phyloP scores from a whole-genome alignment of 768 basidiomycete genomes.

The Mycena albidolilacea region DNA sequence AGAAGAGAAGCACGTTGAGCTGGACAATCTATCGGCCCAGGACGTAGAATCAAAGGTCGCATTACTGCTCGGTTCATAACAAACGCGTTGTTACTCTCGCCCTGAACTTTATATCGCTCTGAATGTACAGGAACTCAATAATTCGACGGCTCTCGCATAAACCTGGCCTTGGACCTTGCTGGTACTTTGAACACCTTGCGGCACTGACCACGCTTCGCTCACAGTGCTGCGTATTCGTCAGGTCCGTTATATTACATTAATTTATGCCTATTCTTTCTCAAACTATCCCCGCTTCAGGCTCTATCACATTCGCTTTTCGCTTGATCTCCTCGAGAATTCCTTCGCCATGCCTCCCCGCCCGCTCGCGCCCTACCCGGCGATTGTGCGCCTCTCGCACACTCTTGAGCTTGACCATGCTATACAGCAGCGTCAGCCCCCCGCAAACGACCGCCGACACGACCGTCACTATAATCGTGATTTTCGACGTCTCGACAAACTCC shows the following conservation, averaged over 20 bases:
- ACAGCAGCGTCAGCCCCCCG: conserved; percentile 46
- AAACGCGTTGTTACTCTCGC: conserved; percentile 6
- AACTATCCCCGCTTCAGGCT: conserved; percentile 38
- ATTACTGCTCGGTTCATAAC: conserved; percentile 68
- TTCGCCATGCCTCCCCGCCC: conserved; percentile 50
- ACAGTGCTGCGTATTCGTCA: not conserved
- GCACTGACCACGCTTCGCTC: not conserved
- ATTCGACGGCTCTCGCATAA: conserved; percentile 33
- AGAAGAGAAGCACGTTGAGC: conserved; percentile 83
- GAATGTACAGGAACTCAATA: conserved; percentile 38
- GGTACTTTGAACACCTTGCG: not conserved
- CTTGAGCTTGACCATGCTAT: conserved; percentile 48
- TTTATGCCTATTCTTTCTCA: conserved; percentile 13
- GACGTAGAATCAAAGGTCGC: conserved; percentile 83
- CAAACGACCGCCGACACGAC: conserved; percentile 44
- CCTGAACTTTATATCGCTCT: conserved; percentile 36
- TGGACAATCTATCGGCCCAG: conserved; percentile 80
- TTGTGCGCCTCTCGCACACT: conserved; percentile 52
- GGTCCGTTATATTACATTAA: conserved; percentile 3
- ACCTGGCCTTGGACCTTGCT: not conserved
- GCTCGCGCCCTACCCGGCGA: conserved; percentile 48
- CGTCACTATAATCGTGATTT: conserved; percentile 52
- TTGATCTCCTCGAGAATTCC: conserved; percentile 40
- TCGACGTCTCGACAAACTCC: conserved; percentile 42
- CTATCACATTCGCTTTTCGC: conserved; percentile 37